phyloP scores from a whole-genome alignment of 768 basidiomycete species.

The Mycena albidolilacea region DNA sequence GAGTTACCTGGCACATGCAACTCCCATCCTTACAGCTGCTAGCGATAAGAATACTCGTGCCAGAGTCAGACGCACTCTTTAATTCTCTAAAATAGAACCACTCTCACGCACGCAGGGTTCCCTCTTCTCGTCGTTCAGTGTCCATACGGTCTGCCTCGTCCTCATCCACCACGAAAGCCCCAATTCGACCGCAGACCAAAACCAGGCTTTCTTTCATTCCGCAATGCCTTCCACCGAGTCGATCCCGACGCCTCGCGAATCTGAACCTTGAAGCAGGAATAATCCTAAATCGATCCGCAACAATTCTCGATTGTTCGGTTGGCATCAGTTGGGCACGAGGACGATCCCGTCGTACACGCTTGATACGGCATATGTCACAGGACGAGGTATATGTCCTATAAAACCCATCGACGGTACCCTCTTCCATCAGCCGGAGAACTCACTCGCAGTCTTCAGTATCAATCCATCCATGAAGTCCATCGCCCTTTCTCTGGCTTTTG shows the following conservation, averaged over 20 bases:
- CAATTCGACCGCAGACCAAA: background rate
- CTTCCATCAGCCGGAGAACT: background rate
- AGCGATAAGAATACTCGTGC: background rate
- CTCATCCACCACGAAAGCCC: background rate
- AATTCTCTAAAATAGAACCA: background rate
- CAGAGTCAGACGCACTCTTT: background rate
- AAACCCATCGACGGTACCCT: background rate
- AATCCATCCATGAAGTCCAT: background rate
- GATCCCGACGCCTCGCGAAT: background rate
- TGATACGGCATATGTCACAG: too few relatives aligned
- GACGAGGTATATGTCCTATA: too few relatives aligned
- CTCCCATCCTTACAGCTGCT: background rate
- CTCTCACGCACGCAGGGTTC: background rate
- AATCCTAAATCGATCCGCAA: conserved; percentile 1
- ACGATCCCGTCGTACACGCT: too few relatives aligned
- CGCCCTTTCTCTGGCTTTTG: background rate
- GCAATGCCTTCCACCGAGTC: background rate
- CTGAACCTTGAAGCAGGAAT: background rate
- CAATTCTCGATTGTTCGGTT: background rate
- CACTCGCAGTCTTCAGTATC: background rate
- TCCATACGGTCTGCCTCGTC: background rate
- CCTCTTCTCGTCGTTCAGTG: conserved; percentile 1
- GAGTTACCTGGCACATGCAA: background rate
- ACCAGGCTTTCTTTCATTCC: background rate
- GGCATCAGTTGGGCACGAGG: background rate